Base-by-base conservation (phyloP, 768 basidiomycete species). In the Kwoniella shandongensis region DNA sequence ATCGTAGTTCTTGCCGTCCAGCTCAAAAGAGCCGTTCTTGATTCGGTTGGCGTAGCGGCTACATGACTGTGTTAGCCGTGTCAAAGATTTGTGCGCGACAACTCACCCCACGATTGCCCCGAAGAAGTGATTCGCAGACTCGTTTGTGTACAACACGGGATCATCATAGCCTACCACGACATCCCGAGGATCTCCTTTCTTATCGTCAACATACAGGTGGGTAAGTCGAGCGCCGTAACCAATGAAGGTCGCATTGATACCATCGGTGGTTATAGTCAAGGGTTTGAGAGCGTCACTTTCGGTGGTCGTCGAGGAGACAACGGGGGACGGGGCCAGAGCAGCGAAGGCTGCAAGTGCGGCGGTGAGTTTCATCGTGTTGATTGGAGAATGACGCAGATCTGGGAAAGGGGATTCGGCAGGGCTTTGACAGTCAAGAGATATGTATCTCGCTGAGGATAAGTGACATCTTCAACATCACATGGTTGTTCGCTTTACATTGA, bases 91-190 rank as follows among this genome's bases (percentile, higher is more conserved):
- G 20, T 44, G 20, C n/a, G n/a, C 25, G 22, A 13, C 13, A 4
- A 59, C 65, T 58, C 45, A 67, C 66, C 66, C 67, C 15, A 65
- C 67, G 5, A 68, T 58, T 15, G 61, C 29, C 4, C 67, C 67
- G 44, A 60, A 68, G 41, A 48, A 68, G 17, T 53, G 49, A 29
- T 51, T 61, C n/a, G 49, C 52, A 6, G 67, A 65, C 23, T 68
- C 46, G 27, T 30, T 51, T 8, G 51, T 27, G 27, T 62, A 76
- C 76, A 53, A 54, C 46, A 81, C 81, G 53, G 81, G 81, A 62
- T 84, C 80, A 60, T 84, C 83, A 60, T 83, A 85, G 1, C 84
- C 83, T 1, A 84, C 76, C n/a, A 84, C 76, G 10, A 85, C 79
- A 67, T 85, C 83, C 44, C 81, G 76, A 4, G 76, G 57, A n/a